Conservation (phyloP, 306 rosid species). For the Crataegus laevigata region DNA sequence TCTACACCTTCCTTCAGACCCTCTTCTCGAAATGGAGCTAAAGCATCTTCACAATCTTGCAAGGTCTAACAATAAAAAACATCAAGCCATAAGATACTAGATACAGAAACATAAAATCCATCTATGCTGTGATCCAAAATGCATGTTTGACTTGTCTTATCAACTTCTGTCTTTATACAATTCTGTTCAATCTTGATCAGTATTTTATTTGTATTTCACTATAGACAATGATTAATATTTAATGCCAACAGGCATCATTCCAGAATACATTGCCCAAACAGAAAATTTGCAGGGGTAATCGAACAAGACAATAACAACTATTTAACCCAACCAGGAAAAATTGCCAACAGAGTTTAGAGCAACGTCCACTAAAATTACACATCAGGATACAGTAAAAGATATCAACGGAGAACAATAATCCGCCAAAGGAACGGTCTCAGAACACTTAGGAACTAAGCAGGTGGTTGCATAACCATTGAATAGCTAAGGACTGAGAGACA, state of each 20-base stretch:
- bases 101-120: not conserved
- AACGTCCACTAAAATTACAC: not conserved
- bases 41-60: conserved; percentile 68
- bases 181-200: not conserved
- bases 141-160: not conserved
- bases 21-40: conserved; percentile 51
- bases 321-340: not conserved
- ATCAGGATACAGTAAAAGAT: not conserved
- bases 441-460: not conserved
- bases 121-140: not conserved
- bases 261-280: not conserved
- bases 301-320: not conserved
- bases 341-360: not conserved
- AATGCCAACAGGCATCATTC: not conserved
- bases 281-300: not conserved
- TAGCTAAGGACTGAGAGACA: not conserved
- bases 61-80: conserved; percentile 57
- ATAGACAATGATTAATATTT: not conserved
- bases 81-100: not conserved
- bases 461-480: not conserved
- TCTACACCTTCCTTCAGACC: conserved; percentile 25
- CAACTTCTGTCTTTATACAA: not conserved
- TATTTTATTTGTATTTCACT: not conserved
- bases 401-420: not conserved
- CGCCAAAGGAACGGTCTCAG: not conserved